Conservation (phyloP, 225 moss, liverwort and hornwort species). For the Pseudisothecium myosuroides region DNA sequence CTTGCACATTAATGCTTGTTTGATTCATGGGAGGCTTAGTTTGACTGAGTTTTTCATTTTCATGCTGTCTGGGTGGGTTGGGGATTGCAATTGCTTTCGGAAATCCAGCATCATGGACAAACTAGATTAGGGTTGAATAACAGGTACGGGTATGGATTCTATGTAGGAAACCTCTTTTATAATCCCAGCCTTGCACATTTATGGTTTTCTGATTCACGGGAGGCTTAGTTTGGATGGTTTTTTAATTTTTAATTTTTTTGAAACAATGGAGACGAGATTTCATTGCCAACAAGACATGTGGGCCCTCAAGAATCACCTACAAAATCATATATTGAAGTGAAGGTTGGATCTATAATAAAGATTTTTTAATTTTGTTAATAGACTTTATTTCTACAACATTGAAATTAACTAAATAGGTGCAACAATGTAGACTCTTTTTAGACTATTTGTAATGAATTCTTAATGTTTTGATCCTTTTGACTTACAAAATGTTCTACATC, state of each 20-base stretch:
- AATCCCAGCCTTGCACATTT: constrained; percentile 5
- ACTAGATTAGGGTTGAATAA: neutral
- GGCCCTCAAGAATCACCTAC: too few species aligned
- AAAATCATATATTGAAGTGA: too few species aligned
- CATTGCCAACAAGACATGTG: too few species aligned
- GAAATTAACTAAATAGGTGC: too few species aligned
- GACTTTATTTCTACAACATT: too few species aligned
- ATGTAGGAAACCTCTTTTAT: neutral
- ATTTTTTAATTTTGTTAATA: too few species aligned
- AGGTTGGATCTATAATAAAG: too few species aligned
- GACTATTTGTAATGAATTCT: too few species aligned
- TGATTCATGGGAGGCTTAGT: constrained; percentile 2
- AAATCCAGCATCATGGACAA: neutral
- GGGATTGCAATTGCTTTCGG: neutral
- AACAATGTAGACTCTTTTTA: too few species aligned
- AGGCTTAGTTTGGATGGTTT: neutral
- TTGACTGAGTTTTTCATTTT: neutral
- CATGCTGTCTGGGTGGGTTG: neutral
- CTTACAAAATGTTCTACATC: too few species aligned
- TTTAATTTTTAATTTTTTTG: neutral
- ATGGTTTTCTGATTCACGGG: constrained; percentile 17
- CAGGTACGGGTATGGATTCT: neutral
- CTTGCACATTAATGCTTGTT: constrained; percentile 4
- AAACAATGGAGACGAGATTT: too few species aligned
- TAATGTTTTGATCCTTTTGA: too few species aligned